Evolutionary conservation across 1,284 basidiomycete species (phyloP).

Genomic region (Microbotryomycetes sp.): DNA sequence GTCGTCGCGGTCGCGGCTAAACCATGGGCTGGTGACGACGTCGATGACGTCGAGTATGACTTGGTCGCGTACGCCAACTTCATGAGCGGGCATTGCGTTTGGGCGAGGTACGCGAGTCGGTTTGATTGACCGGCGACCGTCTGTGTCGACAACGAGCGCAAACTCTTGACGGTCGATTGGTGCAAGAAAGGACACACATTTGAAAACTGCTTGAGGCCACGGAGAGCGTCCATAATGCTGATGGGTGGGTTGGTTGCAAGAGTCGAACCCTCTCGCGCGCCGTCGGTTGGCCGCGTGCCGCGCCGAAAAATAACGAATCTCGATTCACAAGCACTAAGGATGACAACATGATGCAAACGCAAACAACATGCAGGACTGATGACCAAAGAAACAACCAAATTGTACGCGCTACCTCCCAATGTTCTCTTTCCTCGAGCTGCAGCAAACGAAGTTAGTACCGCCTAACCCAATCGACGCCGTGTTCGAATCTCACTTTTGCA

Average conservation of each 20-base stretch:
- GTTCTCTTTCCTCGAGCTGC: too few species aligned
- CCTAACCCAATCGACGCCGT: too few species aligned
- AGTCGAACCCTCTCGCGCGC: too few species aligned
- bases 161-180: slow-evolving; percentile 4
- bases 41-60: slow-evolving; percentile 3
- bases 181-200: slow-evolving; percentile 31
- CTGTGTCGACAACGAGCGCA: slow-evolving; percentile 19
- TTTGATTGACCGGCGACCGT: slow-evolving; percentile 4
- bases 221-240: slow-evolving; percentile 5
- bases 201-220: slow-evolving; percentile 25
- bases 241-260: not conserved
- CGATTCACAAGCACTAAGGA: not conserved
- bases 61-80: slow-evolving; percentile 11
- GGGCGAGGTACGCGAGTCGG: slow-evolving; percentile 24
- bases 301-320: too few species aligned
- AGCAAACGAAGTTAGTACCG: too few species aligned
- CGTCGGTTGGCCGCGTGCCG: too few species aligned
- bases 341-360: not conserved
- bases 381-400: too few species aligned
- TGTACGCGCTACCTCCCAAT: too few species aligned
- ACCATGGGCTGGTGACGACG: slow-evolving; percentile 1
- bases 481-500: slow-evolving; percentile 34
- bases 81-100: slow-evolving; percentile 28
- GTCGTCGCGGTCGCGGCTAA: not conserved
- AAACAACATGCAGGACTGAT: not conserved